These are phyloP conservation scores for Colletotrichum tanaceti DNA, from an alignment of 2,329 filamentous ascomycete genomes.

Conservation along the genomic window DNA sequence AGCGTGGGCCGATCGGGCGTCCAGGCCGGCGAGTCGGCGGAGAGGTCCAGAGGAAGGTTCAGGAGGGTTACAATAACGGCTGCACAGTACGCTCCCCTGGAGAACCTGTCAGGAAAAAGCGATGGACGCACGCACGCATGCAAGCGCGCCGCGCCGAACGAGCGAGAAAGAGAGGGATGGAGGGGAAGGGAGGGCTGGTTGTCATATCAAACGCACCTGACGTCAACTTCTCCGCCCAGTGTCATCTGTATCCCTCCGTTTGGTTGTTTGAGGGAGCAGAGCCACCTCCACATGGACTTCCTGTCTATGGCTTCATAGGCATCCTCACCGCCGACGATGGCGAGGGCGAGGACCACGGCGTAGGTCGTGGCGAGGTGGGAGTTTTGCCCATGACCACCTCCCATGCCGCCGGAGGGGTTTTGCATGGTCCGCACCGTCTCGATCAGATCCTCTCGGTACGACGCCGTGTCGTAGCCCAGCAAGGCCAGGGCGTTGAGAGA, in stretches of 20 bases:
- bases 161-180: not conserved
- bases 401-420: conserved; percentile 86
- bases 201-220: conserved; percentile 69
- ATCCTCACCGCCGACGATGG: conserved; percentile 80
- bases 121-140: not conserved
- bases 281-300: conserved; percentile 88
- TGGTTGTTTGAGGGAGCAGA: conserved; percentile 85
- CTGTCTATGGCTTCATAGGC: conserved; percentile 83
- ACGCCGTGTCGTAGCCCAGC: conserved; percentile 77
- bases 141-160: not conserved
- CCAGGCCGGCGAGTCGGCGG: conserved; percentile 76
- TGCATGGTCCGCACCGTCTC: conserved; percentile 85
- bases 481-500: conserved; percentile 79
- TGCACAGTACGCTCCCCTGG: conserved; percentile 90
- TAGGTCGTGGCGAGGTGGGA: conserved; percentile 93
- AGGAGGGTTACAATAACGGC: conserved; percentile 86
- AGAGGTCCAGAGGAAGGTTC: conserved; percentile 83
- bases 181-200: not conserved
- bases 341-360: conserved; percentile 81
- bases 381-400: conserved; percentile 90
- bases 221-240: conserved; percentile 89
- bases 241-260: conserved; percentile 92
- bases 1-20: conserved; percentile 72
- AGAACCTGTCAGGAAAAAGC: conserved; percentile 40
- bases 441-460: conserved; percentile 76